Base-by-base conservation (phyloP, 768 basidiomycete species). In the Asterophora parasitica region DNA sequence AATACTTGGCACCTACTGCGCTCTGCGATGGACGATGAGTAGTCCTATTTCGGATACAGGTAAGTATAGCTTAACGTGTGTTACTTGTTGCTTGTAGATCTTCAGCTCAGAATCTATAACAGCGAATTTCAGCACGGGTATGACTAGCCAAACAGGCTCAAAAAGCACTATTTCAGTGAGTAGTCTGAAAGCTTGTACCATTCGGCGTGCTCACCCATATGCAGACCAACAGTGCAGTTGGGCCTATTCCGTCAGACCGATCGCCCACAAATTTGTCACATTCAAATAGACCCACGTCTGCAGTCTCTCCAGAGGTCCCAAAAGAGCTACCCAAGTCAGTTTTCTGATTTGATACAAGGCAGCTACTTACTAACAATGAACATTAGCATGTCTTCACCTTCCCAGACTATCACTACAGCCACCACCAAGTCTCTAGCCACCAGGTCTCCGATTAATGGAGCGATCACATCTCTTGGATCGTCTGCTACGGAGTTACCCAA, bases 21-120 rank as follows among this genome's bases (percentile, higher is more conserved):
- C 19, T 41, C 35, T 19, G 27, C 31, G 48, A 40, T 46, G 44
- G 45, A 50, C 37, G n/a, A 55, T 46, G 40, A 54, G 23, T 42
- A 40, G 36, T 44, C 27, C 23, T 23, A 23, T 31, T 26, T 30
- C 40, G n/a, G 23, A 15, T 31, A 39, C 32, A 51, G 49, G 55
- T 56, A 27, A 19, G 52, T 56, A 26, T 3, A 19, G 17, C 19
- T 19, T 16, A 3, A 36, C 15, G 10, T 13, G 31, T 3, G 9
- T 16, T 32, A 11, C 15, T 6, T 32, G 41, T 11, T 12, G 27
- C 30, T 31, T 35, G 20, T 2, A 20, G n/a, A 13, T 13, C 23
- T 31, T 33, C 19, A 27, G 31, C 37, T 46, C 30, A 50, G 38
- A 39, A 42, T 42, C 44, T 42, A 10, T 19, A 34, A 36, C n/a